Evolutionary conservation across 306 rosid genomes (phyloP).

Genomic region (Cucurbita moschata): DNA sequence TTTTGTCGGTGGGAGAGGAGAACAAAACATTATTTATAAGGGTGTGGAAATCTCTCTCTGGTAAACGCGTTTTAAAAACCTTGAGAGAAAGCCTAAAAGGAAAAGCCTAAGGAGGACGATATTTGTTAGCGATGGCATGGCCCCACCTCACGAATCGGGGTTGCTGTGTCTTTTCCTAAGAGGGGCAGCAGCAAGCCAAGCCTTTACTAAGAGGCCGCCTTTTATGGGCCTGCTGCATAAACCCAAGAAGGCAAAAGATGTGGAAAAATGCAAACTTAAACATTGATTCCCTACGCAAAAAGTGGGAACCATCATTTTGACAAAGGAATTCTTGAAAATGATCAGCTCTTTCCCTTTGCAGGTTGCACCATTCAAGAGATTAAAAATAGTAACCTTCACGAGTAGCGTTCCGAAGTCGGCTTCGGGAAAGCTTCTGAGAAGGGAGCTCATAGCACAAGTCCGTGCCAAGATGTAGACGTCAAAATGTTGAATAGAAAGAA

Average conservation of each 20-base stretch:
- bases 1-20: not conserved
- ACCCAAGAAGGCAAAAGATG: not conserved
- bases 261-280: too few relatives aligned
- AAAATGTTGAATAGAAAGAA: not conserved
- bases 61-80: too few relatives aligned
- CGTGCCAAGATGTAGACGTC: constrained; percentile 8
- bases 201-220: not conserved
- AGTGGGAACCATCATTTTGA: not conserved
- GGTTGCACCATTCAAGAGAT: constrained; percentile 47
- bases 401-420: constrained; percentile 26
- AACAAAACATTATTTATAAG: too few relatives aligned
- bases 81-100: too few relatives aligned
- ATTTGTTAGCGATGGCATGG: too few relatives aligned
- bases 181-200: not conserved
- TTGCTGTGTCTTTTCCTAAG: not conserved
- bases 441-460: constrained; percentile 17
- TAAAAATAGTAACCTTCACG: constrained; percentile 23
- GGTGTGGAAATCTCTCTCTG: too few relatives aligned
- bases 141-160: too few relatives aligned
- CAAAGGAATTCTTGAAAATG: not conserved
- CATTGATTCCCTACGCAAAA: too few relatives aligned
- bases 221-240: not conserved
- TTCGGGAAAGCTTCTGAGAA: constrained; percentile 33
- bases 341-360: constrained; percentile 4
- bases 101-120: too few relatives aligned